Percentiles rank a stretch among this genome's conserved stretches.
Conservation (phyloP, 441 rosid genomes). For the Dalechampia spathulata region DNA sequence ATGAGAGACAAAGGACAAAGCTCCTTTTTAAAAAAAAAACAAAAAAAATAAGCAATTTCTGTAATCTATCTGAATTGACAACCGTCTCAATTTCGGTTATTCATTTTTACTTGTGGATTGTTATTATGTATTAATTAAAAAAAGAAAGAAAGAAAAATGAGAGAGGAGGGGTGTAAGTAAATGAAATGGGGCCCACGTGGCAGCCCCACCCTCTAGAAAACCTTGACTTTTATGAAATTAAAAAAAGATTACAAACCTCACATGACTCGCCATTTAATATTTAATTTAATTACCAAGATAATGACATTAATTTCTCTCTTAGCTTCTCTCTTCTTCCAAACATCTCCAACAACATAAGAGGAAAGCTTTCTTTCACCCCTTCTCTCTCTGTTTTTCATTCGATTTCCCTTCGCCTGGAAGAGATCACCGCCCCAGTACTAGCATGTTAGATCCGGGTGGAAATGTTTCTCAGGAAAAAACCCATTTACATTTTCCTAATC, state of each 20-base stretch:
- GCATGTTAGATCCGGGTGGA: conserved; percentile 38
- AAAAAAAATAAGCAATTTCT: no score
- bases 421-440: not conserved
- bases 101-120: no score
- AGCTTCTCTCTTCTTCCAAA: no score
- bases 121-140: not conserved
- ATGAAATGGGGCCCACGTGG: not conserved
- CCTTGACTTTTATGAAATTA: conserved; percentile 28
- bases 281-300: conserved; percentile 6
- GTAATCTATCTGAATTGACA: not conserved
- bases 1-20: conserved; percentile 8
- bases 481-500: conserved; percentile 22
- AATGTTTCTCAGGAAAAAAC: conserved; percentile 3
- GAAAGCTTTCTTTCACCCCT: conserved; percentile 8
- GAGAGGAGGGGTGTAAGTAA: no score
- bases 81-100: no score
- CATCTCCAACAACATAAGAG: no score
- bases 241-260: not conserved
- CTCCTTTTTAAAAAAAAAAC: conserved; percentile 20
- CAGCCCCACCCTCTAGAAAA: conserved; percentile 30
- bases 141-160: not conserved
- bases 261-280: conserved; percentile 1
- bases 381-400: not conserved
- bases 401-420: not conserved
- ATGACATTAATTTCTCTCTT: conserved; percentile 21